Evolutionary conservation across 306 rosid species (phyloP), one percentile per base, ranked within the genome.

Genomic region (Cucumis melo): DNA sequence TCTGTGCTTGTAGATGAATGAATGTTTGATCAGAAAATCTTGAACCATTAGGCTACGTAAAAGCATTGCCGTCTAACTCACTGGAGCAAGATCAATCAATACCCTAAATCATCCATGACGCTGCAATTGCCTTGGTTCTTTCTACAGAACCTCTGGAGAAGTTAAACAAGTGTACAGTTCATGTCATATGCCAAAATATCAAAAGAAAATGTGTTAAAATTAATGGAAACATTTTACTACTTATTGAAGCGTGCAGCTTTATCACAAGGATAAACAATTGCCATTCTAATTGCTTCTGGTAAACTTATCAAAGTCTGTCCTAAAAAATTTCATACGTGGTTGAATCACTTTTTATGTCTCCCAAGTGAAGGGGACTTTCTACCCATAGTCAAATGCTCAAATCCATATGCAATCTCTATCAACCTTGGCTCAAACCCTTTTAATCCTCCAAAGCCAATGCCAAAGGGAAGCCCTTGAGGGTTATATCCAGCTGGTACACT

Each of bases 331-430:
- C 71, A 34, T 61, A 9, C 70, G 17, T 29, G 46, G 70, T 7
- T 61, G n/a, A 8, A 34, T 7, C 38, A 16, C 14, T 5, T 63
- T 63, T 63, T 36, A 34, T 5, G 20, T 61, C n/a, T 29, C 5
- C 0, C 9, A 80, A 21, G 20, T 57, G 42, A 38, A 62, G 84
- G 84, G 34, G 83, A 83, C 70, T 48, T 85, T 42, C 84, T 80
- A 7, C 73, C 21, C 73, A 75, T 74, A 7, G 88, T 82, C n/a
- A 80, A 82, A 75, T 82, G 84, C 55, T 85, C 88, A 78, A 85
- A 85, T 32, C 78, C 84, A 85, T 24, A 75, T 1, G 86, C 86
- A 51, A 78, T 78, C 81, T 82, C 82, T 67, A 80, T 85, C 34
- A 82, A 46, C 55, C 24, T 64, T 1, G 86, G 67, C 53, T 82